Conservation (phyloP, 345 rosid species). For the Salix suchowensis region DNA sequence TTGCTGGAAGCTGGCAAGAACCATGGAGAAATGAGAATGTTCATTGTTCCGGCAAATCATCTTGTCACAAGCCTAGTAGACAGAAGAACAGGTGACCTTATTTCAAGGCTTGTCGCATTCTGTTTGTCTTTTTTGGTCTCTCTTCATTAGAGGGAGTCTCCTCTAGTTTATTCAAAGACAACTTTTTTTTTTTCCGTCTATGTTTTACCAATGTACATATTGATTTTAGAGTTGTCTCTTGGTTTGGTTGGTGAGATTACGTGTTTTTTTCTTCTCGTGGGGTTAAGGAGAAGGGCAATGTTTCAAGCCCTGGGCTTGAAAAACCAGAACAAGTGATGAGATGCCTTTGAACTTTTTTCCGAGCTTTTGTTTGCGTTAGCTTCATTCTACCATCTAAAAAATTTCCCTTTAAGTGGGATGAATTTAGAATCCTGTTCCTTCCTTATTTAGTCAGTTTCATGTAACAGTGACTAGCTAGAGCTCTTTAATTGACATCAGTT, state of each 20-base stretch:
- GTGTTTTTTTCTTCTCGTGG: neutral
- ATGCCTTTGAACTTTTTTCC: neutral
- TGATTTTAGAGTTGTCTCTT: too few relatives aligned
- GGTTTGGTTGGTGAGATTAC: neutral
- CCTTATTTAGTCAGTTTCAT: neutral
- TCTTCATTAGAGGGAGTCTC: neutral
- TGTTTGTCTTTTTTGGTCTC: neutral
- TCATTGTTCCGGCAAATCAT: neutral
- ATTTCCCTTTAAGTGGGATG: neutral
- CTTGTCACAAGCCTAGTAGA: slow-evolving; percentile 24
- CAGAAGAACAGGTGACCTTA: slow-evolving; percentile 26
- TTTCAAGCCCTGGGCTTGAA: neutral
- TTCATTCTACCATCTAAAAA: neutral
- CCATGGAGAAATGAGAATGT: neutral
- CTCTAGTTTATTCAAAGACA: neutral
- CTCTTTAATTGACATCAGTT: neutral
- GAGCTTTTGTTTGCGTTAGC: slow-evolving; percentile 10
- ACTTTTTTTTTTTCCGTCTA: neutral
- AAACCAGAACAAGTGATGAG: neutral
- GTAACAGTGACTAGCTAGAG: neutral
- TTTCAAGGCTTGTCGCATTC: slow-evolving; percentile 31
- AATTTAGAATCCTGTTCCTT: neutral
- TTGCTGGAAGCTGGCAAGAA: neutral
- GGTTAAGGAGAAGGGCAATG: neutral
- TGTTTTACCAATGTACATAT: neutral